A percentile compares a stretch with the other conserved stretches of the same genome.
Evolutionary conservation across 2,329 filamentous ascomycete genomes (phyloP).

Genomic region (Tolypocladium amazonense): DNA sequence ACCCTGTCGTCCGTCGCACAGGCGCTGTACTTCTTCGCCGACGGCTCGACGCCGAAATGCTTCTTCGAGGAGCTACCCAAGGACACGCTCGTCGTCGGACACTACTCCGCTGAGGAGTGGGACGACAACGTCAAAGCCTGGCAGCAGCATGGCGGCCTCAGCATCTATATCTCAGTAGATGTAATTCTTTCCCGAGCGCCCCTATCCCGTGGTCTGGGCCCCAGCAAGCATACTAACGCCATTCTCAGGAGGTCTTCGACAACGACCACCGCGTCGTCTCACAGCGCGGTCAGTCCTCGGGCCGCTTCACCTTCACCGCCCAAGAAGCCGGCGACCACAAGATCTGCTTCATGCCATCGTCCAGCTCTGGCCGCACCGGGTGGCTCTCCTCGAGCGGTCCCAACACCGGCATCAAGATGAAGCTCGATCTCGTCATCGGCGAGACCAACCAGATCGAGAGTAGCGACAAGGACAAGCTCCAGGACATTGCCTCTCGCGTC

Average conservation of each 20-base stretch:
- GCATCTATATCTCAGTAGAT: conserved; percentile 86
- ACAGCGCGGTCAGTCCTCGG: conserved; percentile 63
- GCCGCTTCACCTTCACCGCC: conserved; percentile 92
- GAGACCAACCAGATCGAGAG: conserved; percentile 91
- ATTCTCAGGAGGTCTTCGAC: conserved; percentile 75
- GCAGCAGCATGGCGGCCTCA: conserved; percentile 62
- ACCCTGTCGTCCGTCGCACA: conserved; percentile 56
- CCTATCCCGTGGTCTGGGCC: neutral
- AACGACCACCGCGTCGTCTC: conserved; percentile 94
- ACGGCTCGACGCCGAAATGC: conserved; percentile 77
- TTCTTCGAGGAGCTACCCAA: conserved; percentile 98
- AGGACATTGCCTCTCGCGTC: conserved; percentile 79
- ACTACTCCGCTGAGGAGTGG: conserved; percentile 80
- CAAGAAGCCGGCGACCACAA: conserved; percentile 92
- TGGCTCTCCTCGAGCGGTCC: conserved; percentile 59
- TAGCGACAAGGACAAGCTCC: conserved; percentile 84
- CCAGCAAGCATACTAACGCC: neutral
- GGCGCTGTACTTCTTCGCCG: conserved; percentile 92
- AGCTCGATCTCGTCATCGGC: conserved; percentile 85
- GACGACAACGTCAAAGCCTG: conserved; percentile 60
- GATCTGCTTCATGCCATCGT: conserved; percentile 84
- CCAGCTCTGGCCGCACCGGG: conserved; percentile 54
- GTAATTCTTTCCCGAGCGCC: conserved; percentile 29
- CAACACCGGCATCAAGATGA: conserved; percentile 72
- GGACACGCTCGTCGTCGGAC: conserved; percentile 90